Conservation (phyloP, 768 basidiomycete genomes). For the Lentinula sp. region DNA sequence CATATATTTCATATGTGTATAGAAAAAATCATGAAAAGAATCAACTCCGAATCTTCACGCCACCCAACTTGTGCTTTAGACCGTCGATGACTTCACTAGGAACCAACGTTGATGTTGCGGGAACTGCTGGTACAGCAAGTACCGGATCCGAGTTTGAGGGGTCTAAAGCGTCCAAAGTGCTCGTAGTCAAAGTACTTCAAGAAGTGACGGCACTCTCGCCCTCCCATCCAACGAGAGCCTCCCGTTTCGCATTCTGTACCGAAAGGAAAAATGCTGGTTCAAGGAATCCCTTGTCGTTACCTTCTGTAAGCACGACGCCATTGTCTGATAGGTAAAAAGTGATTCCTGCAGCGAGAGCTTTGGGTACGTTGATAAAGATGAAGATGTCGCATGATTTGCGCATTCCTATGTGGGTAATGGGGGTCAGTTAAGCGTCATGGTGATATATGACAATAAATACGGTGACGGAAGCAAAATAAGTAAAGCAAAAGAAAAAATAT, state of each 20-base stretch:
- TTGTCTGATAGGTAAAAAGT: constrained; percentile 78
- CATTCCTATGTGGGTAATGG: constrained; percentile 54
- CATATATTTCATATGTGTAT: no score
- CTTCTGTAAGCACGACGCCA: constrained; percentile 84
- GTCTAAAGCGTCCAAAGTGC: background rate
- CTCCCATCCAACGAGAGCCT: background rate
- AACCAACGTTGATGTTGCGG: background rate
- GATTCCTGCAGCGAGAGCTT: constrained; percentile 62
- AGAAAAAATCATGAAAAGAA: background rate
- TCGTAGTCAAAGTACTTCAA: no score
- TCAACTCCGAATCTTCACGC: background rate
- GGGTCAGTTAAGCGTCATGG: no score
- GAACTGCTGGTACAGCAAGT: background rate
- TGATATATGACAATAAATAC: background rate
- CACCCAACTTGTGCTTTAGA: background rate
- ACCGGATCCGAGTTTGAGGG: background rate
- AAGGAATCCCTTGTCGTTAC: constrained; percentile 60
- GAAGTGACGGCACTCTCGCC: background rate
- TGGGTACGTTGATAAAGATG: constrained; percentile 74
- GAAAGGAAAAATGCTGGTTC: constrained; percentile 58
- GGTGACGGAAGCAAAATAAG: background rate
- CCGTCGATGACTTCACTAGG: background rate
- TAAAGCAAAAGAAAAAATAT: background rate
- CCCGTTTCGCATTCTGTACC: constrained; percentile 45
- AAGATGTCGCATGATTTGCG: constrained; percentile 71